Conservation (phyloP, 495 filamentous ascomycete genomes). For the Aspergillus ellipticus region DNA sequence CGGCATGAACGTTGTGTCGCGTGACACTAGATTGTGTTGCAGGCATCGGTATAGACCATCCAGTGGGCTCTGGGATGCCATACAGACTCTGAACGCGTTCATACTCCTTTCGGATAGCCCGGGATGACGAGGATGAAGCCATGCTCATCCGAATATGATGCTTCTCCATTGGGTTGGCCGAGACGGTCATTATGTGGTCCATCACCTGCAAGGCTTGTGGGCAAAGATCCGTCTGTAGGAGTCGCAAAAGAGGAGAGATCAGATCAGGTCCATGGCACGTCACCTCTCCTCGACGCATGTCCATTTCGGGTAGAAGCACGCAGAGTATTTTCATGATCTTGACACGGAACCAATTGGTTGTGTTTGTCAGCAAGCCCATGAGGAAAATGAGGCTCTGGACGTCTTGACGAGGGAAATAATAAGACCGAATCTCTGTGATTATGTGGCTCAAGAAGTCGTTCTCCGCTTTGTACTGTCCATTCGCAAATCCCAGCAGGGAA, state of each 20-base stretch:
- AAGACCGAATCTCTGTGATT: constrained; percentile 69
- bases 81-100: constrained; percentile 91
- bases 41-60: constrained; percentile 94
- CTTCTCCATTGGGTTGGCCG: constrained; percentile 86
- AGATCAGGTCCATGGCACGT: constrained; percentile 89
- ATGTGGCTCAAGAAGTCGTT: constrained; percentile 76
- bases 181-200: constrained; percentile 92
- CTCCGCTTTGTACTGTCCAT: constrained; percentile 61
- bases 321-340: constrained; percentile 88
- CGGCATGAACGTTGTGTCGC: constrained; percentile 88
- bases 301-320: constrained; percentile 81
- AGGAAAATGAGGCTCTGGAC: constrained; percentile 82
- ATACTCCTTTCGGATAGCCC: constrained; percentile 85
- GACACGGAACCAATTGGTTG: constrained; percentile 80
- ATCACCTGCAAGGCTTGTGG: constrained; percentile 86
- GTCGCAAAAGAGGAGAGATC: constrained; percentile 85
- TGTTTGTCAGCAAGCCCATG: constrained; percentile 88
- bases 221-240: constrained; percentile 90
- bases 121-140: constrained; percentile 70
- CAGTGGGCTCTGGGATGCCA: constrained; percentile 91
- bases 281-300: constrained; percentile 90
- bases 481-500: constrained; percentile 65
- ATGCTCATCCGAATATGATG: constrained; percentile 97
- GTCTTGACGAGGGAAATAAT: constrained; percentile 80
- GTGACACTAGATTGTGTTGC: constrained; percentile 82